Base-by-base conservation (phyloP, 257 asterid genomes). In the Forsythia viridissima region DNA sequence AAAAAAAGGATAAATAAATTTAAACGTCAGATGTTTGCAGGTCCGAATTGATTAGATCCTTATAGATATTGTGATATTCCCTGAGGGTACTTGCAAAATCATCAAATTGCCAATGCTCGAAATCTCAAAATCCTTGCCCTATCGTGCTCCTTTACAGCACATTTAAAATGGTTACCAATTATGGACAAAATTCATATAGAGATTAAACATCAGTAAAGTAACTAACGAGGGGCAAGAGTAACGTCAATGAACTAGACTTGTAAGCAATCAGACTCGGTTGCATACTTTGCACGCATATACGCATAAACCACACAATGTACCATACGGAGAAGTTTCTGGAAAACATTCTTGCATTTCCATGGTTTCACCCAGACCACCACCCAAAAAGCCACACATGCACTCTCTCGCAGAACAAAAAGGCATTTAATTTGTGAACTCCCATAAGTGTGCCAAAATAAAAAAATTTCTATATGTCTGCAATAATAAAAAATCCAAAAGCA, bases 91-190 rank as follows among this genome's bases (percentile, higher is more conserved):
- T 71, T 37, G 9, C 34, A 63, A 70, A 18, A 68, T 8, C 20
- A 43, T 39, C 11, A 75, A 70, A 69, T 7, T 40, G 79, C 57
- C 76, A 40, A 46, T 51, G 43, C 73, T 52, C 55, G 12, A 73
- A 18, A 43, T 67, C 42, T 13, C 71, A 20, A 36, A 67, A 37
- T 74, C 67, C 46, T 37, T 11, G 57, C 68, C 18, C 11, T 4
- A 41, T 20, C 52, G 36, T 3, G 38, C 61, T 71, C 71, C 75
- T 72, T 46, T 69, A 13, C 10, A 55, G 57, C 52, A 61, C 66
- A 42, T 13, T 37, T 30, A 51, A 41, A 73, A 39, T 36, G 16
- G 73, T 43, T 59, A 34, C 67, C 67, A 46, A 65, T 44, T 24
- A 37, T 11, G 44, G 44, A 43, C n/a, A 73, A 43, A 72, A 42